Base-by-base conservation (phyloP, 441 rosid genomes). In the Populus hybrid region DNA sequence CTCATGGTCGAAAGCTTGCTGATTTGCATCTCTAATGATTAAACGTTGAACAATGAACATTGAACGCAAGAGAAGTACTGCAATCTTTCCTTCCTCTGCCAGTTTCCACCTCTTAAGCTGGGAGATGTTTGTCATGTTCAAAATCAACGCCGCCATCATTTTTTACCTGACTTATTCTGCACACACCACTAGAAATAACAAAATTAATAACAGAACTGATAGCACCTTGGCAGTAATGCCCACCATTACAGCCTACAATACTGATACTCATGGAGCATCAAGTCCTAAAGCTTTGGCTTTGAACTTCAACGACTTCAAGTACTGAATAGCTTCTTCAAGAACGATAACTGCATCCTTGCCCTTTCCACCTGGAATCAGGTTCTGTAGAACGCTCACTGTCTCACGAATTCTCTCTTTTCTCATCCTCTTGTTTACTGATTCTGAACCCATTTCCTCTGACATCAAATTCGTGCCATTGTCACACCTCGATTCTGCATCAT, bases 281-380 rank as follows among this genome's bases (percentile, higher is more conserved):
- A 89, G 88, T 79, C 90, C 94, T 36, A 84, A 80, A 34, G 86
- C 83, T 76, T 81, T 72, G 83, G 73, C 85, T 89, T 89, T 3
- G 32, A 30, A 30, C 32, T 30, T 30, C 32, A 30, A 30, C 32
- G 32, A 30, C 32, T 30, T 30, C 78, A 95, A 77, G 87, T 93
- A 90, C 77, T 85, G 84, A 72, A 93, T 90, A 70, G 97, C 94
- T 86, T 93, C 93, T 77, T 95, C 97, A 10, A 95, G 87, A 80
- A 92, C 89, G 76, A 79, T 78, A 73, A 90, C 69, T 5, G 97
- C 89, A 81, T 90, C 89, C 84, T 92, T 93, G 74, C 91, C 95
- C 85, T 91, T 88, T 8, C 88, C 92, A 81, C 88, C 85, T 0
- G 99, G 98, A 73, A 95, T 85, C 67, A 95, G 74, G 81, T 83